Conservation (phyloP, 495 filamentous ascomycete species). For the Poronia punctata region DNA sequence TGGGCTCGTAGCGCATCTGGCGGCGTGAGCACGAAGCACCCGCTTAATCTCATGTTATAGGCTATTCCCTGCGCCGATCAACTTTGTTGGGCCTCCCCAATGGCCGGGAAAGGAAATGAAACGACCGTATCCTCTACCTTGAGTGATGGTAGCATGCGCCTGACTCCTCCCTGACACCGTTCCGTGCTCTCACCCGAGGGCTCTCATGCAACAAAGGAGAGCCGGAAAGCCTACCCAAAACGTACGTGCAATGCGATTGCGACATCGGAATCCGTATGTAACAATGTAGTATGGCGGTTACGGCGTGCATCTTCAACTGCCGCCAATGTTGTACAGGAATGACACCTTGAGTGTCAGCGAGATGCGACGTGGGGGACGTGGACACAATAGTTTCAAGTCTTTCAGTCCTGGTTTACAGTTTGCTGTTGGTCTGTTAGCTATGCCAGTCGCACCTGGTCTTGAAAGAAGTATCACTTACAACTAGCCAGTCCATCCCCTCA, state of each 20-base stretch:
- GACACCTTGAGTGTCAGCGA: constrained; percentile 1
- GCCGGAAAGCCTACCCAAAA: constrained; percentile 9
- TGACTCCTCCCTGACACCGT: constrained; percentile 4
- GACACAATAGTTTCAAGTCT: background rate
- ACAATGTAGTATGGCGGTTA: constrained; percentile 2
- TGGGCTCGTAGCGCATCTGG: background rate
- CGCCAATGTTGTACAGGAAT: constrained; percentile 17
- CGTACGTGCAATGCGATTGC: constrained; percentile 1
- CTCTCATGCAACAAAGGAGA: background rate
- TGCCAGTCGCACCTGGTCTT: background rate
- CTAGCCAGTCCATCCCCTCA: constrained; percentile 98
- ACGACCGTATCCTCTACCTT: constrained; percentile 4
- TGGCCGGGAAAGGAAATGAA: background rate
- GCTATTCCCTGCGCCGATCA: background rate
- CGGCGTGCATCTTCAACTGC: background rate
- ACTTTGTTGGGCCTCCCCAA: constrained; percentile 4
- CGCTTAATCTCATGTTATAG: background rate
- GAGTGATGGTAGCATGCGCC: constrained; percentile 7
- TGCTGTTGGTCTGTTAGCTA: constrained; percentile 25
- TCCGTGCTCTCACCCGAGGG: background rate
- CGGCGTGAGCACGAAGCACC: background rate
- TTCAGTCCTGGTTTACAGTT: constrained; percentile 44
- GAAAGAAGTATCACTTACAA: constrained; percentile 56
- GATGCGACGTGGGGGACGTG: background rate
- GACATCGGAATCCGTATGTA: constrained; percentile 2